Base-by-base conservation (phyloP, 2,329 filamentous ascomycete species). In the Exophiala spinifera region DNA sequence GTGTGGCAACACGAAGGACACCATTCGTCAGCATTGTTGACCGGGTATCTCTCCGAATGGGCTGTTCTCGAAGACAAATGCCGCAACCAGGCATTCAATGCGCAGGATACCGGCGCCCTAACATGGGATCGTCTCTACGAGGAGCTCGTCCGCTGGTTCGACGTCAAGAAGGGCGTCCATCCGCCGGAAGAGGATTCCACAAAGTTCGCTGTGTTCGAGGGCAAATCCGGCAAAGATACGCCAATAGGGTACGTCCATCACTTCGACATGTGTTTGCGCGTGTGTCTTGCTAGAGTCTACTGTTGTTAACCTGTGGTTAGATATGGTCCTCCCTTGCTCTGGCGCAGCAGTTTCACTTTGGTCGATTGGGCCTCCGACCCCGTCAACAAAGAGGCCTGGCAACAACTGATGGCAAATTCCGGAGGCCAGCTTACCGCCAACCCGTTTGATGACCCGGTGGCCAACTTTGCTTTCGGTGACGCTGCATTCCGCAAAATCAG, bases 1-100 rank as follows among this genome's bases (percentile, higher is more conserved):
- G 66, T 72, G 1, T 82, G 77, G 78, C 70, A 78, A 15, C 63
- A 62, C 1, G 65, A 50, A n/a, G 28, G 50, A 13, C 34, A 40
- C 1, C 55, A 60, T 20, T 50, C 69, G 42, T 74, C 68, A 2
- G 76, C 74, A 3, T 67, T 69, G 62, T 63, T 81, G 59, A 80
- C 76, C 45, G 74, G 68, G 0, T 76, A 77, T 53, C 69, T 80
- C 36, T 67, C 67, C n/a, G 76, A 79, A 62, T 82, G 76, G 76
- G 72, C 72, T 0, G 74, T 74, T 0, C 62, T 81, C 15, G 72
- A 66, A 0, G 66, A 69, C 0, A 61, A 61, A 1, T 69, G 72
- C 1, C 64, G 59, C 40, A 72, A 78, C 52, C 64, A 80, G 61
- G 73, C 70, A 13, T 79, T 80, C 66, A 81, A 81, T 55, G 71